Conservation (phyloP, 192 early-diverging fungal species). For the Backusella australiensis region DNA sequence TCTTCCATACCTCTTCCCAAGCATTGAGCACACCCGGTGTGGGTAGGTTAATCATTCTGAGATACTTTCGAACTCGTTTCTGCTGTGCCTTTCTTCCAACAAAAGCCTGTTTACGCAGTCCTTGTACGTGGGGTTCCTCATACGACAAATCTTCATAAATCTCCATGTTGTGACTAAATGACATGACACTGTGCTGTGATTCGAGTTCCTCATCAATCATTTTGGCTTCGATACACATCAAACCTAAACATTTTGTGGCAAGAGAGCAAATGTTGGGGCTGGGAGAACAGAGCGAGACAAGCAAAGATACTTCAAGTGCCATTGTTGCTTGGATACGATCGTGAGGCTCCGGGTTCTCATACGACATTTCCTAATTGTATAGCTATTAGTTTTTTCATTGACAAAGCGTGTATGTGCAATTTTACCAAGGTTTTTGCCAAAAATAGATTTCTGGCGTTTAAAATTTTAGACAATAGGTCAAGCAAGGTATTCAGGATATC, state of each 20-base stretch:
- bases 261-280: constrained; percentile 56
- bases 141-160: constrained; percentile 65
- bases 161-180: constrained; percentile 27
- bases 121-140: constrained; percentile 45
- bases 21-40: constrained; percentile 71
- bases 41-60: constrained; percentile 57
- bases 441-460: constrained; percentile 54
- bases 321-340: constrained; percentile 61
- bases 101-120: constrained; percentile 17
- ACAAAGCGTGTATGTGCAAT: background rate
- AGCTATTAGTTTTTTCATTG: background rate
- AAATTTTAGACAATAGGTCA: constrained; percentile 60
- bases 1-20: constrained; percentile 77
- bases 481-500: constrained; percentile 56
- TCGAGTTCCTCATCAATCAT: constrained; percentile 47
- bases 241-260: constrained; percentile 59
- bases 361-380: constrained; percentile 31
- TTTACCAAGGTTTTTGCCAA: constrained; percentile 39
- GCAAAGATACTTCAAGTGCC: constrained; percentile 63
- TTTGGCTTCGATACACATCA: constrained; percentile 64
- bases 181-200: background rate
- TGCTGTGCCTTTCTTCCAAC: constrained; percentile 68
- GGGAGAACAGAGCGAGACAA: constrained; percentile 67
- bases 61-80: constrained; percentile 62
- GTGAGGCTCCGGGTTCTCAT: constrained; percentile 44